These are phyloP conservation scores for Haematococcus sp. DNA, from an alignment of 139 green algal species.

Conservation along the genomic window DNA sequence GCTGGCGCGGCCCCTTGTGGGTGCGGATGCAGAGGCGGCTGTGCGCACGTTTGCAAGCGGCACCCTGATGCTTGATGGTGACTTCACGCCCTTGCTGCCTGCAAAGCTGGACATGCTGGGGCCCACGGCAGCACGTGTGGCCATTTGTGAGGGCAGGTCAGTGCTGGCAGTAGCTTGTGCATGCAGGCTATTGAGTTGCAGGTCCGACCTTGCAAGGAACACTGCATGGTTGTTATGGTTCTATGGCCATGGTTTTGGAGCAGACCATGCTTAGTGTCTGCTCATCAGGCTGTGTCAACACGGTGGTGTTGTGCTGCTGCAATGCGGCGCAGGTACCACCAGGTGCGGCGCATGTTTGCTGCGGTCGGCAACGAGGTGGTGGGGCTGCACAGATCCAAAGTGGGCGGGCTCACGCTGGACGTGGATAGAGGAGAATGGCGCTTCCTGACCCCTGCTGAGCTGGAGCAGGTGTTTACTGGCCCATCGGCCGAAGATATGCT, in stretches of 20 bases:
- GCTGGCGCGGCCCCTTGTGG: constrained; percentile 24
- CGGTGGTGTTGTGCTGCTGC: not conserved
- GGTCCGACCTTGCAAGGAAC: no score
- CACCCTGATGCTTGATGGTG: constrained; percentile 30
- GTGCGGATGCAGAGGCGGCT: constrained; percentile 32
- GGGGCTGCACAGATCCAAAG: constrained; percentile 31
- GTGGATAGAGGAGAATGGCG: constrained; percentile 37
- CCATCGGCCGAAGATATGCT: no score
- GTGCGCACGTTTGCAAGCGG: constrained; percentile 40
- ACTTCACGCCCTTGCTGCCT: constrained; percentile 45
- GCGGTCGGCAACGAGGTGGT: constrained; percentile 48
- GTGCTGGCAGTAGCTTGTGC: no score
- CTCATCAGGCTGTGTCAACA: no score
- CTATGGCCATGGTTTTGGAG: no score
- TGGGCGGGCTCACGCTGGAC: constrained; percentile 44
- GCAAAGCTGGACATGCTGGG: constrained; percentile 30
- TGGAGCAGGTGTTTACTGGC: no score
- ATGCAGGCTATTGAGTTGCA: no score
- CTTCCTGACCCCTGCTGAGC: no score
- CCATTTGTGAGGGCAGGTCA: constrained; percentile 54
- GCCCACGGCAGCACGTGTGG: constrained; percentile 27
- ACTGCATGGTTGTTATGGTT: no score
- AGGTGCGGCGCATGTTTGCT: constrained; percentile 59
- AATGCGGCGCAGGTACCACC: not conserved
- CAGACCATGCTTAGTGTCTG: no score